Conservation (phyloP, 78 protist species). For the Dictyostelium purpureum region DNA sequence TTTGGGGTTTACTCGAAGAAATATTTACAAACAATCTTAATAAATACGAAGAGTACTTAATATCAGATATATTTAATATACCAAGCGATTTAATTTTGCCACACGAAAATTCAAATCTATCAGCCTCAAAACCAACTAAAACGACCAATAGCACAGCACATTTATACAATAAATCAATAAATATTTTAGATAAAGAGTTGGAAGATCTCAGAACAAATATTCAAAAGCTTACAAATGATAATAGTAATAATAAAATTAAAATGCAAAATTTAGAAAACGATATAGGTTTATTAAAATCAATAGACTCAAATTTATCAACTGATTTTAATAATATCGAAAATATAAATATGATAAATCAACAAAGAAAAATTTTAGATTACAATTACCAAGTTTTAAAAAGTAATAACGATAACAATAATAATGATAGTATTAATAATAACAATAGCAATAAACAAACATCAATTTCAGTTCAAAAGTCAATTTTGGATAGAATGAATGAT, state of each 20-base stretch:
- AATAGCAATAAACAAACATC: neutral
- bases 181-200: constrained; percentile 9
- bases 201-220: constrained; percentile 21
- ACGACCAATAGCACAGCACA: neutral
- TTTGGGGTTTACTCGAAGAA: constrained; percentile 23
- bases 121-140: neutral
- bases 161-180: neutral
- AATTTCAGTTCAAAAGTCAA: neutral
- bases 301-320: neutral
- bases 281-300: neutral
- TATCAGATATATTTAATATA: constrained; percentile 2
- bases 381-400: constrained; percentile 17
- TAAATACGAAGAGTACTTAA: constrained; percentile 1
- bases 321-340: neutral
- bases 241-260: neutral
- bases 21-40: constrained; percentile 22
- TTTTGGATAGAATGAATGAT: neutral
- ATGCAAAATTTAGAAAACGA: neutral
- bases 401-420: neutral
- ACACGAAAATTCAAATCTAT: neutral
- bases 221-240: constrained; percentile 3
- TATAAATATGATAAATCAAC: neutral
- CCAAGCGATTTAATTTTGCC: constrained; percentile 52
- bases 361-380: neutral
- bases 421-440: neutral